A percentile compares a stretch with the other conserved stretches of the same genome.
Evolutionary conservation across 2,329 filamentous ascomycete species (phyloP).

Genomic region (Tolypocladium tropicale): DNA sequence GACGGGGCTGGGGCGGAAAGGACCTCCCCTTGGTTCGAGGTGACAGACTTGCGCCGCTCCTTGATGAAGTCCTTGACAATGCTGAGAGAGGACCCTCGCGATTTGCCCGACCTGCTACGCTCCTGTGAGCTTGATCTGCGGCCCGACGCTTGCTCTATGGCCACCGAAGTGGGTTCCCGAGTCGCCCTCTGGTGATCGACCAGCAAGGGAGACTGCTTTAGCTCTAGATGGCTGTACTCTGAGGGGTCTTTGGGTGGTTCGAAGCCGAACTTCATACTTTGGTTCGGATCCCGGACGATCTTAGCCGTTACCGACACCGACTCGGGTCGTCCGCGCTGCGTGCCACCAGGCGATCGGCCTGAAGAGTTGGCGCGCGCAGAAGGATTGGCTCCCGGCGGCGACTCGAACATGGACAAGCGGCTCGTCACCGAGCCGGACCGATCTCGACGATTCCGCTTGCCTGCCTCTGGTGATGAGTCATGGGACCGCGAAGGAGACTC

Average conservation of each 20-base stretch:
- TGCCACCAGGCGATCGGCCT: constrained; percentile 14
- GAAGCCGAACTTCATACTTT: constrained; percentile 27
- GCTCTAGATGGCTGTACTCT: constrained; percentile 37
- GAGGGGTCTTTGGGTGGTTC: constrained; percentile 29
- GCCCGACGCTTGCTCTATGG: constrained; percentile 26
- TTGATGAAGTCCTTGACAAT: constrained; percentile 53
- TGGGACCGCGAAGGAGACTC: constrained; percentile 28
- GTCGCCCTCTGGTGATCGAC: constrained; percentile 41
- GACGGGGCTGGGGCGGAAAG: constrained; percentile 11
- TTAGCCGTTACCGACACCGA: constrained; percentile 83
- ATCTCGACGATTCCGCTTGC: constrained; percentile 25
- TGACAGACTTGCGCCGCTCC: constrained; percentile 43
- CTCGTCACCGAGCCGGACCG: constrained; percentile 45
- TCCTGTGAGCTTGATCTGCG: constrained; percentile 24
- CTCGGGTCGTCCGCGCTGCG: constrained; percentile 46
- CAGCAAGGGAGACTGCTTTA: constrained; percentile 49
- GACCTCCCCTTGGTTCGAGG: constrained; percentile 36
- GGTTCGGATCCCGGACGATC: constrained; percentile 58
- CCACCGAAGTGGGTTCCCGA: constrained; percentile 14
- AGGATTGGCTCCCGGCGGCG: constrained; percentile 11
- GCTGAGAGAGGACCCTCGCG: constrained; percentile 47
- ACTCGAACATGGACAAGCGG: constrained; percentile 46
- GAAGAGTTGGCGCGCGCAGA: constrained; percentile 11
- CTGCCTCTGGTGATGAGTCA: constrained; percentile 36
- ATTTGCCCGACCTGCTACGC: constrained; percentile 23